Evolutionary conservation across 306 rosid genomes (phyloP).

Genomic region (Malus sieversii): DNA sequence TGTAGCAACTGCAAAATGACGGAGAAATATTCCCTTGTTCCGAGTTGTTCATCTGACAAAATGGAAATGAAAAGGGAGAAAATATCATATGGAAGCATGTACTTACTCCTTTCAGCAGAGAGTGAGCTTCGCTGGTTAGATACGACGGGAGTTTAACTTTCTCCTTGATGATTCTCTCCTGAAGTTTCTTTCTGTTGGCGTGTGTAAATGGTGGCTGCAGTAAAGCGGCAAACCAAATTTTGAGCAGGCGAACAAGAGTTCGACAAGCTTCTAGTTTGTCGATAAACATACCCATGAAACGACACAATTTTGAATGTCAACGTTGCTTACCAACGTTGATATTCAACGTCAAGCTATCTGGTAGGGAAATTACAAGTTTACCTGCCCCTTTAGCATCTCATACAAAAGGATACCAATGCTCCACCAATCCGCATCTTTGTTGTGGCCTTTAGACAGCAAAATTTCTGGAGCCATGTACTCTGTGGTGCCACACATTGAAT

Average conservation of each 20-base stretch:
- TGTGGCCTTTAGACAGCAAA: constrained; percentile 74
- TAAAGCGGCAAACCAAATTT: constrained; percentile 6
- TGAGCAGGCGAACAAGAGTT: not conserved
- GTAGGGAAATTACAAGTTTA: constrained; percentile 16
- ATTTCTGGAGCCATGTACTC: constrained; percentile 99
- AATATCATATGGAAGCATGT: not conserved
- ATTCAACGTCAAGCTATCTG: not conserved
- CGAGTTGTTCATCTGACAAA: not conserved
- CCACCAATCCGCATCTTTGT: constrained; percentile 99
- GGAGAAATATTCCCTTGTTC: not conserved
- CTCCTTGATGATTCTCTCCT: constrained; percentile 84
- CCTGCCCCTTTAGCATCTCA: constrained; percentile 95
- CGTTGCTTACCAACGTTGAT: not conserved
- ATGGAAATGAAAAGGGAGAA: not conserved
- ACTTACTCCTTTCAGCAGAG: constrained; percentile 92
- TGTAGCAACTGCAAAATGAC: constrained; percentile 55
- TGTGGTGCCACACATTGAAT: constrained; percentile 90
- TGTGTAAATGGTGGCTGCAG: constrained; percentile 87
- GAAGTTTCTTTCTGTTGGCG: constrained; percentile 83
- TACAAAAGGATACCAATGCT: constrained; percentile 80
- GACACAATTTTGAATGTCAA: not conserved
- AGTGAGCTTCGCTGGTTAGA: constrained; percentile 77
- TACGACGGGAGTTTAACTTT: constrained; percentile 76
- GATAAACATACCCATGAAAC: not conserved
- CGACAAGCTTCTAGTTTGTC: not conserved